Evolutionary conservation across 306 rosid genomes (phyloP).

Genomic region (Vigna unguiculata): DNA sequence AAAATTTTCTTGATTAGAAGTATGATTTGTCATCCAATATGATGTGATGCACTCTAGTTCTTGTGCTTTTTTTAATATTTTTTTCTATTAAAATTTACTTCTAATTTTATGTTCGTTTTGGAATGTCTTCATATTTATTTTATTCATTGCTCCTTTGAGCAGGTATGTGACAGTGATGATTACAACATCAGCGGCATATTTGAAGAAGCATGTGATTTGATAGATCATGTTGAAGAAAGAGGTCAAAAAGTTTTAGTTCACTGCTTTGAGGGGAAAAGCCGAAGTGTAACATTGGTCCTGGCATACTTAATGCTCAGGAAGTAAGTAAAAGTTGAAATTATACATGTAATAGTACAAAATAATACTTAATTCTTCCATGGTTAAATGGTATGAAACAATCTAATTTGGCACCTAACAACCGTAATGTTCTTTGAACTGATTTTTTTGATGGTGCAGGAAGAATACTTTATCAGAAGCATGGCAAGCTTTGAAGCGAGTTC

Average conservation of each 20-base stretch:
- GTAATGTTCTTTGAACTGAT: background rate
- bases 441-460: slow-evolving; percentile 62
- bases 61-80: background rate
- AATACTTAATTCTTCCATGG: background rate
- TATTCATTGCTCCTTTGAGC: slow-evolving; percentile 37
- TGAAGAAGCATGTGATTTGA: slow-evolving; percentile 80
- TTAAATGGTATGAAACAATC: slow-evolving; percentile 28
- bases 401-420: background rate
- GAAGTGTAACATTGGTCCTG: slow-evolving; percentile 90
- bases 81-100: slow-evolving; percentile 2
- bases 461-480: slow-evolving; percentile 75
- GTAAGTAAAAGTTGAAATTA: slow-evolving; percentile 60
- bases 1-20: slow-evolving; percentile 21
- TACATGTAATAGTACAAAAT: background rate
- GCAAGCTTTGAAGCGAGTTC: slow-evolving; percentile 80
- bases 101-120: slow-evolving; percentile 4
- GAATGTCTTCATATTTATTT: slow-evolving; percentile 39
- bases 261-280: slow-evolving; percentile 97
- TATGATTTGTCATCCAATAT: slow-evolving; percentile 4
- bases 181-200: slow-evolving; percentile 74
- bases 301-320: slow-evolving; percentile 94
- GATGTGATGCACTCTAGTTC: slow-evolving; percentile 12
- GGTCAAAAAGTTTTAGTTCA: slow-evolving; percentile 88
- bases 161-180: slow-evolving; percentile 82
- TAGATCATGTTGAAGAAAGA: slow-evolving; percentile 70